Percentiles rank a stretch among this genome's conserved stretches.
Conservation (phyloP, 1,139 yeast species). For the Meyerozyma smithsonii region DNA sequence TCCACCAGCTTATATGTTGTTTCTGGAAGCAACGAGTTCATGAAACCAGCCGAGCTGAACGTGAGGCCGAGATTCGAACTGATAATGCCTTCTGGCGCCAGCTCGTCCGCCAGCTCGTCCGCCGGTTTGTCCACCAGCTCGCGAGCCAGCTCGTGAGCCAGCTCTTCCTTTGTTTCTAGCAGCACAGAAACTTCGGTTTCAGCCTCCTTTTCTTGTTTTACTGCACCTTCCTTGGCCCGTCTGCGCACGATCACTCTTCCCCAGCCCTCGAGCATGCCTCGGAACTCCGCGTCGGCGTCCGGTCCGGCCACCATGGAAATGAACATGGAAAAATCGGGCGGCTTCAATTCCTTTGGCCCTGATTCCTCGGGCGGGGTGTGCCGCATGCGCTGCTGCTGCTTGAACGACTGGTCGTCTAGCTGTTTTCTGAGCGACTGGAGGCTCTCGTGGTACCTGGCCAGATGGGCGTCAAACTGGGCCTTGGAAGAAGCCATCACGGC, state of each 20-base stretch:
- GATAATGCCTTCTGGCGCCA: neutral
- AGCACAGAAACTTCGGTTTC: no score
- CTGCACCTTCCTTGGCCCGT: neutral
- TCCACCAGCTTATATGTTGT: slow-evolving; percentile 8
- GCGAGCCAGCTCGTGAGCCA: no score
- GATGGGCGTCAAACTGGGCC: slow-evolving; percentile 21
- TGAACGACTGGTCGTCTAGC: slow-evolving; percentile 26
- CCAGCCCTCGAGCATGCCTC: slow-evolving; percentile 7
- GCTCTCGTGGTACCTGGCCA: slow-evolving; percentile 23
- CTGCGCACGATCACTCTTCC: slow-evolving; percentile 5
- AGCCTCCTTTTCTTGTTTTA: slow-evolving; percentile 4
- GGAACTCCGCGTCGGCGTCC: slow-evolving; percentile 6
- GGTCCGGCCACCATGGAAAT: slow-evolving; percentile 5
- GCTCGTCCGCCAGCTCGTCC: no score
- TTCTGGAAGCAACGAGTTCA: slow-evolving; percentile 15
- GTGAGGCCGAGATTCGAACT: slow-evolving; percentile 14
- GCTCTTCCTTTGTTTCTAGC: no score
- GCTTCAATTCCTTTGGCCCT: slow-evolving; percentile 8
- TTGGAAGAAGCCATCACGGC: slow-evolving; percentile 19
- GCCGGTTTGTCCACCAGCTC: no score
- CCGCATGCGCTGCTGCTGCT: slow-evolving; percentile 17
- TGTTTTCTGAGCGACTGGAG: slow-evolving; percentile 23
- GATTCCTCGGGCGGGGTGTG: slow-evolving; percentile 3
- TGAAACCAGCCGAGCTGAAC: slow-evolving; percentile 14
- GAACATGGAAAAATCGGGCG: slow-evolving; percentile 8